A percentile compares a stretch with the other conserved stretches of the same genome.
phyloP scores from a whole-genome alignment of 2,329 filamentous ascomycete species.

The Aspergillus ruber region DNA sequence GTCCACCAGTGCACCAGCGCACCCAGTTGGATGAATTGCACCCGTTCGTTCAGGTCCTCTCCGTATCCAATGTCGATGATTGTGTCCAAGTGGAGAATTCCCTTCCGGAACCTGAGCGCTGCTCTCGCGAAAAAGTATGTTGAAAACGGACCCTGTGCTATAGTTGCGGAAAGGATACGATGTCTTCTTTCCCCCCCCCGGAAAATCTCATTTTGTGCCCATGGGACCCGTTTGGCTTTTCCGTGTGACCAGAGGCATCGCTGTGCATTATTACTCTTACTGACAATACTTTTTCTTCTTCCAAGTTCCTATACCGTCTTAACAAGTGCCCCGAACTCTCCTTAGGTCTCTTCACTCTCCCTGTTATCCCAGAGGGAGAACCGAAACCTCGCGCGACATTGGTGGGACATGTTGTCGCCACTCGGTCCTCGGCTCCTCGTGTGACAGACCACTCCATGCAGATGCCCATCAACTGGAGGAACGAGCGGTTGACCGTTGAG shows the following conservation, averaged over 20 bases:
- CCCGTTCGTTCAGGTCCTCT: conserved; percentile 69
- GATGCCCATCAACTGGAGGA: conserved; percentile 61
- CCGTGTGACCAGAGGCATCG: background rate
- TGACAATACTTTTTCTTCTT: conserved; percentile 9
- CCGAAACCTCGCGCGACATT: conserved; percentile 58
- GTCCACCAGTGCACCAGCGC: conserved; percentile 30
- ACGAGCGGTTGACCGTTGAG: conserved; percentile 34
- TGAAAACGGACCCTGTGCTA: background rate
- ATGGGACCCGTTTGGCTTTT: background rate
- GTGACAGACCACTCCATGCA: conserved; percentile 74
- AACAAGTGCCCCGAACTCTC: conserved; percentile 67
- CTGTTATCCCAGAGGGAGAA: conserved; percentile 45
- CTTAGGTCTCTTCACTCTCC: conserved; percentile 69
- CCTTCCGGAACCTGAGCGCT: conserved; percentile 54
- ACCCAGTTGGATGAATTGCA: conserved; percentile 54
- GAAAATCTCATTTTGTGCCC: background rate
- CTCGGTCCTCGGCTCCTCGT: conserved; percentile 56
- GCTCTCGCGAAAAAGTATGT: conserved; percentile 54
- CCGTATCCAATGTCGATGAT: conserved; percentile 44
- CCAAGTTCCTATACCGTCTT: conserved; percentile 73
- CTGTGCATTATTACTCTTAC: background rate
- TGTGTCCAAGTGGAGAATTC: conserved; percentile 54
- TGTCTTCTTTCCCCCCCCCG: background rate
- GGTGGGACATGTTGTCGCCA: conserved; percentile 71
- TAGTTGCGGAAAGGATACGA: background rate